A percentile compares a stretch with the other conserved stretches of the same genome.
Evolutionary conservation across 257 asterid species (phyloP).

Genomic region (Anisodus tanguticus): DNA sequence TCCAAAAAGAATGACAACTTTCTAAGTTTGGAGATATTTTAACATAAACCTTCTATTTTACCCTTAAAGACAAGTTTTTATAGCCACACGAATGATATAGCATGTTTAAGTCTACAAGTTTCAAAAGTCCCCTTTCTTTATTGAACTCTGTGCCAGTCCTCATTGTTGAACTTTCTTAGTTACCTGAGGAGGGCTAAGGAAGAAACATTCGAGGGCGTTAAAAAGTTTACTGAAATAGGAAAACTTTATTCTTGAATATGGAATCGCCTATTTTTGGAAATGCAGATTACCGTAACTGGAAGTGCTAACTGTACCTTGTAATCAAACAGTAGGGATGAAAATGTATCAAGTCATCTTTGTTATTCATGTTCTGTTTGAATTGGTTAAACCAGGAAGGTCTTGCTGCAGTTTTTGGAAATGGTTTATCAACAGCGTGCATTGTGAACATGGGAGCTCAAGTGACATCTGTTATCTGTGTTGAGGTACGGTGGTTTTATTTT

Average conservation of each 20-base stretch:
- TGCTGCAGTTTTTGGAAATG: constrained; percentile 98
- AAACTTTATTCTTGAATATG: not conserved
- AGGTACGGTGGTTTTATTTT: constrained; percentile 52
- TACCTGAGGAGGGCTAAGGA: not conserved
- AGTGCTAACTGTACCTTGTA: constrained; percentile 25
- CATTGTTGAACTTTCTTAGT: not conserved
- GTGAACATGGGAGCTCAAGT: constrained; percentile 97
- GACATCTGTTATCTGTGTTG: constrained; percentile 86
- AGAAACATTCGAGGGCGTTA: not conserved
- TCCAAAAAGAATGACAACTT: not conserved
- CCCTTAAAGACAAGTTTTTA: not conserved
- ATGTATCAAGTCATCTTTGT: not conserved
- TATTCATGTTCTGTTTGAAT: constrained; percentile 14
- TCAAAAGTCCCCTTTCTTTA: not conserved
- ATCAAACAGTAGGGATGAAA: constrained; percentile 18
- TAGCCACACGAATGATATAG: not conserved
- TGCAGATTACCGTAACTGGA: not conserved
- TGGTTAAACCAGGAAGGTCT: constrained; percentile 79
- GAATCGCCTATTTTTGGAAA: constrained; percentile 3
- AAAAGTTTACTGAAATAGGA: not conserved
- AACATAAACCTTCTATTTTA: not conserved
- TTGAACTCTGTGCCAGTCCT: not conserved
- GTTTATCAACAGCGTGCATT: constrained; percentile 90
- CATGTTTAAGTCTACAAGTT: constrained; percentile 15
- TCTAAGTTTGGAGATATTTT: not conserved